Evolutionary conservation across 345 rosid genomes (phyloP).

Genomic region (Citrus australasica): DNA sequence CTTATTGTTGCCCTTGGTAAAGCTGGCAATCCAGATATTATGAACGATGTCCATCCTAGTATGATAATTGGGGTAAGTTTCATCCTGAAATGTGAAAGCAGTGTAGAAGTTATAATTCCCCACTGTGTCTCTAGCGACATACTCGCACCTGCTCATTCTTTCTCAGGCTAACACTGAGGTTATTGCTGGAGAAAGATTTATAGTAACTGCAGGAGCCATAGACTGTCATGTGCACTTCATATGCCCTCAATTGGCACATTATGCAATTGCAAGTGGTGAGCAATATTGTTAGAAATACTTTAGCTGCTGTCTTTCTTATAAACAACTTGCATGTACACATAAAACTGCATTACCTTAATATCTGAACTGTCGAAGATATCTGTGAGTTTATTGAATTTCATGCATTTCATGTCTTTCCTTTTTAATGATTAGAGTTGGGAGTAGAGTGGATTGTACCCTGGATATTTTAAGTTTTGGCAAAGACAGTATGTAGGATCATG

Average conservation of each 20-base stretch:
- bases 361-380: neutral
- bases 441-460: neutral
- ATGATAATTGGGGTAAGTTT: slow-evolving; percentile 82
- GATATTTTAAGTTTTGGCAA: neutral
- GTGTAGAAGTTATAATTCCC: neutral
- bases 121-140: neutral
- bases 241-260: slow-evolving; percentile 88
- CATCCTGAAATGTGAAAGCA: slow-evolving; percentile 6
- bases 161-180: slow-evolving; percentile 76
- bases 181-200: slow-evolving; percentile 92
- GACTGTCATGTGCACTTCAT: slow-evolving; percentile 98
- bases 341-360: neutral
- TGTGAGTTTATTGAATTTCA: neutral
- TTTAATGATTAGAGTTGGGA: neutral
- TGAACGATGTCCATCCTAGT: slow-evolving; percentile 53
- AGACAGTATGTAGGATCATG: neutral
- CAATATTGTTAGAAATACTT: slow-evolving; percentile 9
- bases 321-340: neutral
- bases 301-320: neutral
- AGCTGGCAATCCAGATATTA: slow-evolving; percentile 87
- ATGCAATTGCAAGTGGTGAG: slow-evolving; percentile 98
- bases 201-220: slow-evolving; percentile 92
- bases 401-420: neutral
- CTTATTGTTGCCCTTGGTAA: slow-evolving; percentile 66
- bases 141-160: slow-evolving; percentile 17